A percentile compares a stretch with the other conserved stretches of the same genome.
Conservation (phyloP, 495 filamentous ascomycete genomes). For the Penicillium subrubescens region DNA sequence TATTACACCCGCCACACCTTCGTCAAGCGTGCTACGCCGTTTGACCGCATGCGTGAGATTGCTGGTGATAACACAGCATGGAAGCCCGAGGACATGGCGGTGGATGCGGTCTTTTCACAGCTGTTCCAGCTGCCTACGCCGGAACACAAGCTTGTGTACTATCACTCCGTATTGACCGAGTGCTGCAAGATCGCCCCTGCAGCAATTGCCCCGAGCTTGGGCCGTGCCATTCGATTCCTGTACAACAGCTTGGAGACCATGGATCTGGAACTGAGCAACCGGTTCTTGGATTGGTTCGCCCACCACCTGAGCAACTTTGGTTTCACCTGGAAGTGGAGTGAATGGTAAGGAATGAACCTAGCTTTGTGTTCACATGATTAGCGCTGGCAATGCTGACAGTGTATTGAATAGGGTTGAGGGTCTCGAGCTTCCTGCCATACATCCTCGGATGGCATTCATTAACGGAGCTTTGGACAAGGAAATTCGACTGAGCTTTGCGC, state of each 20-base stretch:
- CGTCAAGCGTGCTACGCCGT: conserved; percentile 87
- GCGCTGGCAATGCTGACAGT: conserved; percentile 6
- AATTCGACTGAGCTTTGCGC: conserved; percentile 93
- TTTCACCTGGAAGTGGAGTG: conserved; percentile 99
- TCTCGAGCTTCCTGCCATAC: conserved; percentile 69
- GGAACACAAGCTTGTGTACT: conserved; percentile 94
- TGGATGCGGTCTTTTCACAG: conserved; percentile 96
- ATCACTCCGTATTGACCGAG: conserved; percentile 92
- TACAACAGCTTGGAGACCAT: conserved; percentile 78
- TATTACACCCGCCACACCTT: conserved; percentile 89
- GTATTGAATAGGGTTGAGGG: conserved; percentile 67
- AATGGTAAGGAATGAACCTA: conserved; percentile 64
- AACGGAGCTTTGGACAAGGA: conserved; percentile 91
- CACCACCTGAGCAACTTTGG: conserved; percentile 99
- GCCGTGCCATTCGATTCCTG: conserved; percentile 88
- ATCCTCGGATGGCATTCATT: conserved; percentile 93
- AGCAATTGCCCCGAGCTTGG: conserved; percentile 92
- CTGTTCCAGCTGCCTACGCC: conserved; percentile 83
- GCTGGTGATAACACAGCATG: conserved; percentile 68
- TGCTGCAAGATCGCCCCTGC: conserved; percentile 93
- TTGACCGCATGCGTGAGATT: conserved; percentile 82
- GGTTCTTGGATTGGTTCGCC: conserved; percentile 97
- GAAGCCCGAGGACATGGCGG: conserved; percentile 97
- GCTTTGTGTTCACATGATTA: too few species aligned
- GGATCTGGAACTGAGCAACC: conserved; percentile 82